Base-by-base conservation (phyloP, 1,139 yeast species). In the Blastobotrys niveus region DNA sequence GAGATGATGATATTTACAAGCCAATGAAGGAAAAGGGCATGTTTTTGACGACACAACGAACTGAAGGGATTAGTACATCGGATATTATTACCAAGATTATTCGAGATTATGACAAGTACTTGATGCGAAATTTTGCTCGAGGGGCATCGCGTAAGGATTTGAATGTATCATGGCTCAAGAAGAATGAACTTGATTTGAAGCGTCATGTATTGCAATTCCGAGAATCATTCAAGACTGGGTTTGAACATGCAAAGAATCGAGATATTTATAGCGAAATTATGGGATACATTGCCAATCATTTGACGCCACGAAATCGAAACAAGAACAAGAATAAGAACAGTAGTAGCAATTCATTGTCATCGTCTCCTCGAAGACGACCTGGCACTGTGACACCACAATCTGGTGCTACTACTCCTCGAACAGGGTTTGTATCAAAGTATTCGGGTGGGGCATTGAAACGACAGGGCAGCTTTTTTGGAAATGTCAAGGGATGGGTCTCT, bases 81-180 rank as follows among this genome's bases (percentile, higher is more conserved):
- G 97, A 91, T 64, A 91, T 91, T 53, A 91, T 91, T 59, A 89
- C 97, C 49, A 87, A 85, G 62, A 86, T 91, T 58, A 89, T 91
- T 55, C 77, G 93, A 56, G 97, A 91, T 67, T 91, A 91, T 66
- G 98, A 91, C 71, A 88, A 89, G 70, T 91, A 91, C 65, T 72
- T 91, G 64, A 84, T 89, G 91, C 78, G 98, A 63, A 91, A 91
- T 67, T 91, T 91, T 66, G 96, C 96, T 10, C 77, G 98, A 53
- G 98, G 98, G 43, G 97, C 96, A 8, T 85, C 96, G 2, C 77
- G 98, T 61, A 87, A 91, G 64, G 98, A 91, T 60, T 76, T 91
- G 57, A 91, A 91, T 62, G 97, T 91, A 20, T 84, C 95, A 40
- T 91, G 98, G 97, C 73, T 91, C 58, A 91, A 91, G 69, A 91